These are phyloP conservation scores for Tilletia setariae DNA, from an alignment of 1,284 basidiomycete genomes.

Conservation along the genomic window DNA sequence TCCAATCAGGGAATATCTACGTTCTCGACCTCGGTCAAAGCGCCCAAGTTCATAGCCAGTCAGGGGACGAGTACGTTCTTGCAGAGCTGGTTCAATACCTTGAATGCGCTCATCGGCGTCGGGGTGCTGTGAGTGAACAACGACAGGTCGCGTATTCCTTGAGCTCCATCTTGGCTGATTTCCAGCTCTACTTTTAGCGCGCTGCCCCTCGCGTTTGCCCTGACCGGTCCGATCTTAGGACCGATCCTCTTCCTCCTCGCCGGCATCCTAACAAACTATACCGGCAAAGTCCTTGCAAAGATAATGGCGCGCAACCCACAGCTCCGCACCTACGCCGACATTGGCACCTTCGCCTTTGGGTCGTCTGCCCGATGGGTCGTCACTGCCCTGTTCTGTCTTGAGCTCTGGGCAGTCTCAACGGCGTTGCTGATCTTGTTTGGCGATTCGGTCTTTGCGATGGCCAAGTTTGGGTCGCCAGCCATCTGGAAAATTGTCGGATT, in stretches of 20 bases:
- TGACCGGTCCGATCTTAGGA: slow-evolving; percentile 45
- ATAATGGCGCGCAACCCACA: slow-evolving; percentile 48
- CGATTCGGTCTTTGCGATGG: slow-evolving; percentile 41
- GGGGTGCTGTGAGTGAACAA: slow-evolving; percentile 33
- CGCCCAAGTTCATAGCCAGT: slow-evolving; percentile 15
- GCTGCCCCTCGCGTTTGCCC: slow-evolving; percentile 47
- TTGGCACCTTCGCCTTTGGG: slow-evolving; percentile 51
- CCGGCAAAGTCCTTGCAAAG: slow-evolving; percentile 49
- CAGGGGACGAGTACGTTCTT: slow-evolving; percentile 42
- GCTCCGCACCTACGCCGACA: slow-evolving; percentile 50
- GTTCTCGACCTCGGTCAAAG: neutral
- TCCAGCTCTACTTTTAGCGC: slow-evolving; percentile 28
- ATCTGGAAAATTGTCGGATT: slow-evolving; percentile 44
- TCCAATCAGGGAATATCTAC: neutral
- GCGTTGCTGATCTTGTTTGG: slow-evolving; percentile 51
- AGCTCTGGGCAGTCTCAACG: slow-evolving; percentile 49
- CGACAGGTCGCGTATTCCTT: neutral
- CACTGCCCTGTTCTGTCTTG: slow-evolving; percentile 48
- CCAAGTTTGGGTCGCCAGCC: slow-evolving; percentile 19
- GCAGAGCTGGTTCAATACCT: slow-evolving; percentile 53
- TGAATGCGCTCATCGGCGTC: slow-evolving; percentile 51
- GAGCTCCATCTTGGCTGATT: neutral
- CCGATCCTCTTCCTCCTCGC: slow-evolving; percentile 41
- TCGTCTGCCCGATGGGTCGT: slow-evolving; percentile 40
- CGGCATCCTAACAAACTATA: slow-evolving; percentile 49